Evolutionary conservation across 139 green algal species (phyloP).

Genomic region (Closterium sp.): DNA sequence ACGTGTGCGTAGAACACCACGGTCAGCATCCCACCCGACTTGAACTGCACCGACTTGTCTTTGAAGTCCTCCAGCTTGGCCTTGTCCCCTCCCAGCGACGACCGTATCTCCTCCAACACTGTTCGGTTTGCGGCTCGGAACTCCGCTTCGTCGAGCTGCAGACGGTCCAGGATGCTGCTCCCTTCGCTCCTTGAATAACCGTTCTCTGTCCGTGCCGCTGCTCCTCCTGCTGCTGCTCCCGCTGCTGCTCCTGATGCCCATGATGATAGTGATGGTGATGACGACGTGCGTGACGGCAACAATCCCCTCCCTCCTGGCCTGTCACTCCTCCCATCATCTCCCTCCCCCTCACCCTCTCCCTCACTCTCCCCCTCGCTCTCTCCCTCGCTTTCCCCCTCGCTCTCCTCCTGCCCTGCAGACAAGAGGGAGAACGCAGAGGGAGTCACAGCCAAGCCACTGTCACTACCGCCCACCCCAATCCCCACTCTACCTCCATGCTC

Average conservation of each 20-base stretch:
- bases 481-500: neutral
- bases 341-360: neutral
- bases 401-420: neutral
- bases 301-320: neutral
- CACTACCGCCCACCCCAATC: neutral
- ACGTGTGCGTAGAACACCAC: conserved; percentile 39
- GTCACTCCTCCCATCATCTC: neutral
- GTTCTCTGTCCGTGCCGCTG: neutral
- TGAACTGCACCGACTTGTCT: conserved; percentile 31
- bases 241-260: neutral
- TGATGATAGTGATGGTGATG: neutral
- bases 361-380: neutral
- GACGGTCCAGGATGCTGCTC: neutral
- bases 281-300: too few species aligned
- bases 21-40: conserved; percentile 4
- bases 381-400: neutral
- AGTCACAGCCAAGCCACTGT: neutral
- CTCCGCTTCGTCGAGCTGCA: conserved; percentile 11
- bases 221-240: neutral
- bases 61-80: conserved; percentile 44
- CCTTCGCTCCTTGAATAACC: neutral
- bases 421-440: neutral
- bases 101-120: conserved; percentile 31
- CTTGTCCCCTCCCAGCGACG: conserved; percentile 24
- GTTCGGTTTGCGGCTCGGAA: conserved; percentile 32